Conservation (phyloP, 257 asterid species). For the Petunia secreta region DNA sequence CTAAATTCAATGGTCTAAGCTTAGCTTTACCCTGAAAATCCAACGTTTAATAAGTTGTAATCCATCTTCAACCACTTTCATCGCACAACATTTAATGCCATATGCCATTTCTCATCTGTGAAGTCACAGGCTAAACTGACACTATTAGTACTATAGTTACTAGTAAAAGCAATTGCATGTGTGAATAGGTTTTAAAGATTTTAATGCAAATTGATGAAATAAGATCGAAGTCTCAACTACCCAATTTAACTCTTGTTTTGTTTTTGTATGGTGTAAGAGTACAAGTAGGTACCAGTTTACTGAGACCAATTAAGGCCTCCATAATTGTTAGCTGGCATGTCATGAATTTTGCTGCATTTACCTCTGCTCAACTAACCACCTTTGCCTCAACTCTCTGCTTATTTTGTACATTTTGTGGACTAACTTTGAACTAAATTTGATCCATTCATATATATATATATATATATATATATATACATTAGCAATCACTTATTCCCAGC, state of each 20-base stretch:
- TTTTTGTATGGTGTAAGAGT: neutral
- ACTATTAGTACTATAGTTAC: neutral
- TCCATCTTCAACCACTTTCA: neutral
- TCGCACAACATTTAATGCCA: neutral
- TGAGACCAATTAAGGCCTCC: conserved; percentile 48
- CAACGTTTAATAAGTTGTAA: neutral
- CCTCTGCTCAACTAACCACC: conserved; percentile 20
- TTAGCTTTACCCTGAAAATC: neutral
- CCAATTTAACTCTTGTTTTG: conserved; percentile 20
- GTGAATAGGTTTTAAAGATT: neutral
- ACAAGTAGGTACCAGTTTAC: conserved; percentile 34
- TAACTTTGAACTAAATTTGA: neutral
- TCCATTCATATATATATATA: neutral
- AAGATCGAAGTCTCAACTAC: conserved; percentile 24
- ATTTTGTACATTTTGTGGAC: neutral
- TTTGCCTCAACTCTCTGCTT: conserved; percentile 10
- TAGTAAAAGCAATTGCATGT: neutral
- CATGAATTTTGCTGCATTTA: conserved; percentile 39
- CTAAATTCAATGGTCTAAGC: neutral
- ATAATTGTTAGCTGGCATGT: conserved; percentile 33
- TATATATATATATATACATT: neutral
- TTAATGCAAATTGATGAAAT: conserved; percentile 15
- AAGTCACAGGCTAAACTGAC: conserved; percentile 11
- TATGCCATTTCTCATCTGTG: neutral
- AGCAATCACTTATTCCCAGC: neutral